Conservation (phyloP, 805 yeast species). For the Hanseniaspora pseudoguilliermondii region DNA sequence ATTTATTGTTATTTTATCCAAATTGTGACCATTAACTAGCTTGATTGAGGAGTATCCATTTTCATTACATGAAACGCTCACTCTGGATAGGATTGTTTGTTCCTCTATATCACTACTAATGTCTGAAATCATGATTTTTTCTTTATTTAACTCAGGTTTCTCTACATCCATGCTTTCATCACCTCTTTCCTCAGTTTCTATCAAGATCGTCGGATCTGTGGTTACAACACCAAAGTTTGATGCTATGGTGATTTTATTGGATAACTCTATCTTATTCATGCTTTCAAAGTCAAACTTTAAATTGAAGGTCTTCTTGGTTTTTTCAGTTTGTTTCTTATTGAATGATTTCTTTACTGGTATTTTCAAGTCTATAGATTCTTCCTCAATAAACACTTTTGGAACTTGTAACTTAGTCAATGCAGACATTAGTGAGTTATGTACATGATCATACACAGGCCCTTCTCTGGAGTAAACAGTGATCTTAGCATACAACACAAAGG, state of each 20-base stretch:
- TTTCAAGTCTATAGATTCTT: slow-evolving; percentile 40
- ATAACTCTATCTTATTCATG: slow-evolving; percentile 30
- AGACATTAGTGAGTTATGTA: slow-evolving; percentile 52
- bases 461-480: slow-evolving; percentile 66
- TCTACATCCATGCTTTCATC: slow-evolving; percentile 28
- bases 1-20: slow-evolving; percentile 35
- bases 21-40: slow-evolving; percentile 39
- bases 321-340: slow-evolving; percentile 34
- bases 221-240: slow-evolving; percentile 51
- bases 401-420: slow-evolving; percentile 50
- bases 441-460: slow-evolving; percentile 70
- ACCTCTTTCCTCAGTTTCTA: slow-evolving; percentile 21
- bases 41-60: slow-evolving; percentile 29
- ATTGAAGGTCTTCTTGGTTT: slow-evolving; percentile 35
- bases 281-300: slow-evolving; percentile 43
- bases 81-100: slow-evolving; percentile 39
- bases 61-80: slow-evolving; percentile 30
- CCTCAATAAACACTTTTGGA: slow-evolving; percentile 60
- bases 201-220: slow-evolving; percentile 27
- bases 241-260: slow-evolving; percentile 31
- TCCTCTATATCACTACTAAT: slow-evolving; percentile 82
- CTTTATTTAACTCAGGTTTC: slow-evolving; percentile 10
- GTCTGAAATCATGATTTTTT: slow-evolving; percentile 49
- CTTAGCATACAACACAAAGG: slow-evolving; percentile 55
- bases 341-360: slow-evolving; percentile 32